Percentiles rank a stretch among this genome's conserved stretches.
Evolutionary conservation across 805 yeast species (phyloP).

Genomic region (Yarrowia sp.): DNA sequence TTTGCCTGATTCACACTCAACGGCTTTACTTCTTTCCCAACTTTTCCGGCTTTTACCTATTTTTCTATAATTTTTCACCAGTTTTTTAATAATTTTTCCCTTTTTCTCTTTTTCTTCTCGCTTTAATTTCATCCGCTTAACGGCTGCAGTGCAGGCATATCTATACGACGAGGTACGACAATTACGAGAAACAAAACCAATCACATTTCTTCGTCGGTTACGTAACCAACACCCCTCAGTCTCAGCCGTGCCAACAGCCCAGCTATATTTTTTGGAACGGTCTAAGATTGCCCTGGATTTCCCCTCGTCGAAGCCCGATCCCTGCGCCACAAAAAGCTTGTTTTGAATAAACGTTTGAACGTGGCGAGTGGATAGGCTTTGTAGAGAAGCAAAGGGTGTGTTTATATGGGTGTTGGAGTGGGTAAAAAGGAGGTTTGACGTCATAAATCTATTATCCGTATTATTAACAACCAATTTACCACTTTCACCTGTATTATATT

Average conservation of each 20-base stretch:
- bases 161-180: neutral
- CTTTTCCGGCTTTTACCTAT: too few species aligned
- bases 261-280: neutral
- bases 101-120: too few species aligned
- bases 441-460: neutral
- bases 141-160: neutral
- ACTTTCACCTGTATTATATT: neutral
- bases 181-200: too few species aligned
- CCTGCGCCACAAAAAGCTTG: slow-evolving; percentile 1
- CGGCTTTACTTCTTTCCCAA: too few species aligned
- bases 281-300: neutral
- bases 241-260: too few species aligned
- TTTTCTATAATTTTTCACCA: too few species aligned
- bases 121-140: neutral
- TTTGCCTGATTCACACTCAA: too few species aligned
- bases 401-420: neutral
- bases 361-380: slow-evolving; percentile 5
- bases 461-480: neutral
- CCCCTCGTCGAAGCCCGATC: slow-evolving; percentile 4
- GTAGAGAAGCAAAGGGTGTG: neutral
- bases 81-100: too few species aligned
- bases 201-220: too few species aligned
- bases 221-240: too few species aligned
- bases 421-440: neutral
- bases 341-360: neutral